Conservation (phyloP, 495 filamentous ascomycete species). For the Penicillium pulvis region DNA sequence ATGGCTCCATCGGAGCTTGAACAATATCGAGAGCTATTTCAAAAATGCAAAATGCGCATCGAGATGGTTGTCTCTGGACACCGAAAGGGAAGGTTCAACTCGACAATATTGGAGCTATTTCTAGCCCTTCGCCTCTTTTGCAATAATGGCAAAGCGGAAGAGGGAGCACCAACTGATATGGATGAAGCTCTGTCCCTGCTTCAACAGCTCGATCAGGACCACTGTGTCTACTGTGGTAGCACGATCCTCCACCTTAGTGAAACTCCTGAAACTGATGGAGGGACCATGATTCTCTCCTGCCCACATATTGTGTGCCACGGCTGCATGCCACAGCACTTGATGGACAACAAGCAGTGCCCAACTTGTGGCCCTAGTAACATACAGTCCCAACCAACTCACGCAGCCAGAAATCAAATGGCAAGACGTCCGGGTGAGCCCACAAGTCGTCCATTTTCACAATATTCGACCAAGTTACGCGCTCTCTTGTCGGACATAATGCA, state of each 20-base stretch:
- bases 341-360: neutral
- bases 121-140: constrained; percentile 5
- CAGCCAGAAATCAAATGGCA: neutral
- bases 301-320: neutral
- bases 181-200: constrained; percentile 8
- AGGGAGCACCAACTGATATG: neutral
- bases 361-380: neutral
- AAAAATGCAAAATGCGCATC: constrained; percentile 4
- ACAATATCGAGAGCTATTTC: neutral
- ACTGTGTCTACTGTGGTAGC: neutral
- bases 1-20: neutral
- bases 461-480: constrained; percentile 3
- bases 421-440: neutral
- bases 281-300: neutral
- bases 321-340: neutral
- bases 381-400: neutral
- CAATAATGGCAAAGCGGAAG: constrained; percentile 5
- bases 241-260: neutral
- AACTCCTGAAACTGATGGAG: neutral
- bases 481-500: constrained; percentile 6
- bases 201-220: neutral
- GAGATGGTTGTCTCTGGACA: constrained; percentile 7
- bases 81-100: constrained; percentile 3
- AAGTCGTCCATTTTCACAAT: neutral
- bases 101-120: constrained; percentile 1